phyloP scores from a whole-genome alignment of 306 rosid genomes.

The Mucuna pruriens region DNA sequence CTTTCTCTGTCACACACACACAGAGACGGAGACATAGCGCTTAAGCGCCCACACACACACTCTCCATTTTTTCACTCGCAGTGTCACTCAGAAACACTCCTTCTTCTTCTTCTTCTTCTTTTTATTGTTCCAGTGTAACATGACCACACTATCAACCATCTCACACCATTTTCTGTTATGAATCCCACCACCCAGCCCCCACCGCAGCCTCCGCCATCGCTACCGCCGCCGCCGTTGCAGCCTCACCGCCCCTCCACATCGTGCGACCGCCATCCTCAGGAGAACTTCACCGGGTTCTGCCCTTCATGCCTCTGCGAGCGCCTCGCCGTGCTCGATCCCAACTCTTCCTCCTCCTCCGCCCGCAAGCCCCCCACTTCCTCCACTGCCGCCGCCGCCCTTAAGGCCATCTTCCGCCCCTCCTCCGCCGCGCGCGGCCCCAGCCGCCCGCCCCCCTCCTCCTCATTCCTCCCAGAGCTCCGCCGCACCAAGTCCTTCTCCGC shows the following conservation, averaged over 20 bases:
- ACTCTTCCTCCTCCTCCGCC: conserved; percentile 58
- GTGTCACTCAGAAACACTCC: background rate
- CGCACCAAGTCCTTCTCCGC: conserved; percentile 96
- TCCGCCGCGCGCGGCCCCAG: conserved; percentile 19
- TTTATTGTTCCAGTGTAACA: conserved; percentile 46
- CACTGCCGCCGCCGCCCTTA: conserved; percentile 91
- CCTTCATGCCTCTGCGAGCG: conserved; percentile 99
- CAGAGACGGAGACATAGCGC: conserved; percentile 37
- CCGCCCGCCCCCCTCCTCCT: conserved; percentile 52
- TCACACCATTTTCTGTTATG: conserved; percentile 64
- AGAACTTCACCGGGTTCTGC: conserved; percentile 93
- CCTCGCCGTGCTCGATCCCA: conserved; percentile 86
- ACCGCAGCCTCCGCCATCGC: conserved; percentile 37
- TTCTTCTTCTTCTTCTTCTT: background rate
- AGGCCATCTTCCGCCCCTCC: conserved; percentile 81
- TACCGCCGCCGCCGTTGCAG: conserved; percentile 41
- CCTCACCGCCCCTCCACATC: conserved; percentile 82
- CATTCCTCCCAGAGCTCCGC: conserved; percentile 88
- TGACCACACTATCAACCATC: conserved; percentile 63
- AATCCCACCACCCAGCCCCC: conserved; percentile 66
- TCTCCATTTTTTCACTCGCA: background rate
- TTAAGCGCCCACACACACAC: conserved; percentile 14
- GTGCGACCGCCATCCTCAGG: conserved; percentile 87
- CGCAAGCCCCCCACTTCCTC: conserved; percentile 64
- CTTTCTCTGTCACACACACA: conserved; percentile 42